Evolutionary conservation across 805 yeast species (phyloP).

Genomic region (Brettanomyces custersianus): DNA sequence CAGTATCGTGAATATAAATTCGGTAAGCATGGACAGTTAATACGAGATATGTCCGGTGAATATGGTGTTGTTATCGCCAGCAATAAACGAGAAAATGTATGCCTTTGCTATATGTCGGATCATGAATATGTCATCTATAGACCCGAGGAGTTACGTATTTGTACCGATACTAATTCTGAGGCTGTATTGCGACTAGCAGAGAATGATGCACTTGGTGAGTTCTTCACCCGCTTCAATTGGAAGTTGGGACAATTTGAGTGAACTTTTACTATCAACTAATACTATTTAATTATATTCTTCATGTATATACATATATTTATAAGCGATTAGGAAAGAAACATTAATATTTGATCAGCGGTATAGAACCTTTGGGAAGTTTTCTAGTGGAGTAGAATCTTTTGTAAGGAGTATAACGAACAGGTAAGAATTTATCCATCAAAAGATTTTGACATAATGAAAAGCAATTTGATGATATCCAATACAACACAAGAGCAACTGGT

Average conservation of each 20-base stretch:
- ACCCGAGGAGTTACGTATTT: too few species aligned
- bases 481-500: slow-evolving; percentile 71
- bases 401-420: slow-evolving; percentile 44
- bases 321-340: neutral
- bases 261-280: neutral
- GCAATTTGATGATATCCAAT: slow-evolving; percentile 82
- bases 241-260: slow-evolving; percentile 4
- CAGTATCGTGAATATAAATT: too few species aligned
- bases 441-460: slow-evolving; percentile 73
- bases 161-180: slow-evolving; percentile 3
- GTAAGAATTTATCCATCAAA: slow-evolving; percentile 55
- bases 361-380: slow-evolving; percentile 8
- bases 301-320: neutral
- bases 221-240: slow-evolving; percentile 9
- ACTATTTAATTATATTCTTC: too few species aligned
- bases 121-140: too few species aligned
- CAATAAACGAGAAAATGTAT: too few species aligned
- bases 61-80: too few species aligned
- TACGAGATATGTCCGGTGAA: too few species aligned
- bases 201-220: slow-evolving; percentile 10
- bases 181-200: slow-evolving; percentile 7
- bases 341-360: slow-evolving; percentile 11
- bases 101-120: too few species aligned
- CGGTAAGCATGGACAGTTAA: too few species aligned
- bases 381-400: slow-evolving; percentile 13